Conservation (phyloP, 2,329 filamentous ascomycete species). For the Didymella pomorum region DNA sequence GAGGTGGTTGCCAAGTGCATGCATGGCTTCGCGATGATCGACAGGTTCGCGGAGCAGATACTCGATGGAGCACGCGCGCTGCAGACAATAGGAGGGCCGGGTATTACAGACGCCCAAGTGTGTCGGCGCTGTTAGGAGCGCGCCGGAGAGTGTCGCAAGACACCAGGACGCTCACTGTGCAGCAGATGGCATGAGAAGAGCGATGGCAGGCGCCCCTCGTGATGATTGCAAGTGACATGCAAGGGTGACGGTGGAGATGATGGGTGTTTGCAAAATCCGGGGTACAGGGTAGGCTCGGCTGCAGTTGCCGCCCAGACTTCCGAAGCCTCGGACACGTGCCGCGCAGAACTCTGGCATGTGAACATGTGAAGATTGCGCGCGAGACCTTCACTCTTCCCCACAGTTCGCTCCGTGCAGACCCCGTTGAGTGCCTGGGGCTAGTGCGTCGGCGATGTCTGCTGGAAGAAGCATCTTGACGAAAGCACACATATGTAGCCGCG, state of each 20-base stretch:
- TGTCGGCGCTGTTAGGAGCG: background rate
- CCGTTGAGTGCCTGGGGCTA: slow-evolving; percentile 13
- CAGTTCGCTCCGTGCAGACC: background rate
- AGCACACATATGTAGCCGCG: slow-evolving; percentile 18
- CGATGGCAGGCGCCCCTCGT: background rate
- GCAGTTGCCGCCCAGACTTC: slow-evolving; percentile 4
- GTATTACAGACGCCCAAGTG: background rate
- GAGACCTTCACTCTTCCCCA: slow-evolving; percentile 6
- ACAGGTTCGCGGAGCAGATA: slow-evolving; percentile 19
- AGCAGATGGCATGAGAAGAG: background rate
- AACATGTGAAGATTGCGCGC: slow-evolving; percentile 8
- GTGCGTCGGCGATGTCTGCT: slow-evolving; percentile 18
- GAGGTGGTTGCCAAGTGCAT: slow-evolving; percentile 13
- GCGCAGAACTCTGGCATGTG: slow-evolving; percentile 16
- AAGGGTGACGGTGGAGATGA: slow-evolving; percentile 15
- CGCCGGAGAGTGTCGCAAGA: background rate
- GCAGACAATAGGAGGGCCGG: slow-evolving; percentile 10
- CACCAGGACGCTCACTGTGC: background rate
- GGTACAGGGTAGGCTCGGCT: slow-evolving; percentile 6
- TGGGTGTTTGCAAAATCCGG: slow-evolving; percentile 13
- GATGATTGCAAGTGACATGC: slow-evolving; percentile 16
- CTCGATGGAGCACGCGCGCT: slow-evolving; percentile 8
- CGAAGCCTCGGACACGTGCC: slow-evolving; percentile 17
- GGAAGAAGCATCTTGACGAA: slow-evolving; percentile 24
- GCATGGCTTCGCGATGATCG: slow-evolving; percentile 13